Conservation (phyloP, 2,329 filamentous ascomycete species). For the Verticillium zaregamsianum region DNA sequence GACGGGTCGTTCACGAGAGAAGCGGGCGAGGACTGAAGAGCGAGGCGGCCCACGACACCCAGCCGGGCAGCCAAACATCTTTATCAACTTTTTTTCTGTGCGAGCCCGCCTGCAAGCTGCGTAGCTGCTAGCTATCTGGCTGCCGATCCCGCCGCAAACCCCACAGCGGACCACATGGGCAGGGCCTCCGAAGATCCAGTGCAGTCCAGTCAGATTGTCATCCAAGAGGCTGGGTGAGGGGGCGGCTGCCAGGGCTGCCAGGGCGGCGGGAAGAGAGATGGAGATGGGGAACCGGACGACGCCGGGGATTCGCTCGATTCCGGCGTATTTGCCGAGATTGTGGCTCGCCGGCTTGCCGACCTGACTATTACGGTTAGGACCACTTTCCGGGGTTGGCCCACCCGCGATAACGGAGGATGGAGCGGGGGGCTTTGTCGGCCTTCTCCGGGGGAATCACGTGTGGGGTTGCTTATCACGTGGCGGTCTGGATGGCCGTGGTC, state of each 20-base stretch:
- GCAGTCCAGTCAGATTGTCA: background rate
- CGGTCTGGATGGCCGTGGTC: background rate
- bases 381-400: background rate
- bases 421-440: background rate
- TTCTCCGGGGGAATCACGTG: background rate
- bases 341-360: conserved; percentile 1
- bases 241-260: background rate
- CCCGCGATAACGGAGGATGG: background rate
- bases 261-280: background rate
- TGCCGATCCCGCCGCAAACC: background rate
- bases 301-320: background rate
- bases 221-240: background rate
- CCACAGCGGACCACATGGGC: background rate
- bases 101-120: background rate
- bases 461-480: background rate
- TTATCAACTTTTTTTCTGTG: background rate
- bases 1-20: background rate
- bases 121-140: background rate
- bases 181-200: background rate
- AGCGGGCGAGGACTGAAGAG: background rate
- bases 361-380: conserved; percentile 1
- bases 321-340: background rate
- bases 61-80: background rate
- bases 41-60: background rate
- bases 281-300: background rate